Base-by-base conservation (phyloP, 768 basidiomycete genomes). In the Crepidotus variabilis region DNA sequence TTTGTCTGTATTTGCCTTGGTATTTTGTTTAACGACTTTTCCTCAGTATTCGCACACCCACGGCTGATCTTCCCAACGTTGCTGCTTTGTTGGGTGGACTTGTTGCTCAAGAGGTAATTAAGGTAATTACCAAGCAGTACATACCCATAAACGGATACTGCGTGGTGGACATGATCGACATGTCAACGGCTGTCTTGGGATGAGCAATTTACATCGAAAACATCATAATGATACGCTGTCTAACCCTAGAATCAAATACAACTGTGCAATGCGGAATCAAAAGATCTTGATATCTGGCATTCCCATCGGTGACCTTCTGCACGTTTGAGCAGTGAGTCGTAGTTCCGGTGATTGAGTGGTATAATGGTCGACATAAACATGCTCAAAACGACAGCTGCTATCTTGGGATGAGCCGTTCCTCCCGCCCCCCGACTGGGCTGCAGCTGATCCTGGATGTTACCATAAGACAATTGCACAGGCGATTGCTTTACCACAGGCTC, bases 41-140 rank as follows among this genome's bases (percentile, higher is more conserved):
- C 28, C 28, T 64, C n/a, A 94, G 93, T 54, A 85, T 78, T 10
- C 88, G 94, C 1, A 78, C 92, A 7, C 91, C 90, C 1, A 86
- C 81, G 0, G 87, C 92, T 2, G 93, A 96, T 64, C 73, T 98
- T 2, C 96, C 96, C 6, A 98, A 94, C 61, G 94, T 87, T 1
- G 92, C 96, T 0, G 95, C 95, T 1, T 85, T 98, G 65, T 75
- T 98, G 0, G 97, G 97, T 1, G 97, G 97, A 2, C 71, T 98
- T 34, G 88, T 98, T 18, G 94, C 95, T 22, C 97, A 99, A 63
- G 97, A 99, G 68, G 86, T 87, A 6, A 98, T 98, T 79, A 98
- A 99, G 80, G 80, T 98, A 73, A 88, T 96, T 64, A 99, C 96
- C 56, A 86, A 85, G 64, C 97, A 99, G 71, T 99, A 99, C 67